Percentiles rank a stretch among this genome's conserved stretches.
phyloP scores from a whole-genome alignment of 2,329 filamentous ascomycete genomes.

The Camillea tinctor region DNA sequence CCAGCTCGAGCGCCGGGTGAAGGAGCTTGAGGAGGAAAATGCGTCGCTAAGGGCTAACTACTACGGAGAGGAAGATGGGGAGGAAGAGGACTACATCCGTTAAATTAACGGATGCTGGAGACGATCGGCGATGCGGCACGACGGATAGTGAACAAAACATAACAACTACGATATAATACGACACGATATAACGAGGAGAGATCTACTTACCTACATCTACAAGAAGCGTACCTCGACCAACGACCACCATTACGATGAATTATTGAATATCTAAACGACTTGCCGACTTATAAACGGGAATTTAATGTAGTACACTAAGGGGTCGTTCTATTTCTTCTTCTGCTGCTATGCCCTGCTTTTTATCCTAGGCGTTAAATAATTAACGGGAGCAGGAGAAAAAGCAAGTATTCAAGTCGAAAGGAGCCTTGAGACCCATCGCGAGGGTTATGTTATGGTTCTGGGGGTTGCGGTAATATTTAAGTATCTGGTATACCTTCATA shows the following conservation, averaged over 20 bases:
- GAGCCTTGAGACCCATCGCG: not conserved
- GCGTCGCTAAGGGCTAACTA: not conserved
- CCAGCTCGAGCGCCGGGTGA: slow-evolving; percentile 6
- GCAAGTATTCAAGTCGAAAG: not conserved
- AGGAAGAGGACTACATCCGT: slow-evolving; percentile 16
- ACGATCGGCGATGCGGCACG: not conserved
- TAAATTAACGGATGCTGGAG: not conserved
- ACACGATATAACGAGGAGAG: not conserved
- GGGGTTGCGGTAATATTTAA: not conserved
- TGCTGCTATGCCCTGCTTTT: not conserved
- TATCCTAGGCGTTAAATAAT: not conserved
- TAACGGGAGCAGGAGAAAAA: not conserved
- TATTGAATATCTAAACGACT: not conserved
- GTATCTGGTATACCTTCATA: not conserved
- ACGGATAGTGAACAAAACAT: not conserved
- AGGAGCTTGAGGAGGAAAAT: slow-evolving; percentile 1
- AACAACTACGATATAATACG: not conserved
- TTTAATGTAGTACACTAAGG: not conserved
- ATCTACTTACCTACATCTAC: not conserved
- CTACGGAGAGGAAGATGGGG: not conserved
- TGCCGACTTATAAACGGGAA: not conserved
- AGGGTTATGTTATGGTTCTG: not conserved
- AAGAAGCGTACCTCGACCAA: not conserved
- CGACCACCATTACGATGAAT: not conserved
- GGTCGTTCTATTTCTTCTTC: not conserved